phyloP scores from a whole-genome alignment of 108 stramenopile species.

The Fragilaria crotonensis region DNA sequence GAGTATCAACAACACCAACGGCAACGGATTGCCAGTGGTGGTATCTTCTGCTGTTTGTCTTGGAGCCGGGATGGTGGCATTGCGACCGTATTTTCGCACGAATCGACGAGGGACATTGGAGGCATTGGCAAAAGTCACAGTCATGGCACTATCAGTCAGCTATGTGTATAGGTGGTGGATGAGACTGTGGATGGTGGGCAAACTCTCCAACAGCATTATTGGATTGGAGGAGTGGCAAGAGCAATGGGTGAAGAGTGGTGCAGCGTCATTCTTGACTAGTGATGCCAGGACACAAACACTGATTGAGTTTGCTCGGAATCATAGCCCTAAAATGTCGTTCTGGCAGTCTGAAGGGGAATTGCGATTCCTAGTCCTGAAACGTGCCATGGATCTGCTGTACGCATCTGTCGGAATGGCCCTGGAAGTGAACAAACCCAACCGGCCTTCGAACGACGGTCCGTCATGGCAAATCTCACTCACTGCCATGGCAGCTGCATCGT shows the following conservation, averaged over 20 bases:
- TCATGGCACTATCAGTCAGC: constrained; percentile 8
- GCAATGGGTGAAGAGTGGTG: constrained; percentile 29
- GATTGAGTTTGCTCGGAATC: constrained; percentile 23
- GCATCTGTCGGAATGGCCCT: constrained; percentile 75
- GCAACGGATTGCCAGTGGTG: neutral
- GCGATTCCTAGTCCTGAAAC: constrained; percentile 62
- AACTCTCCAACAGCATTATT: constrained; percentile 33
- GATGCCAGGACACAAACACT: neutral
- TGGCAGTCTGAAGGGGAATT: constrained; percentile 76
- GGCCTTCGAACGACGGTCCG: constrained; percentile 12
- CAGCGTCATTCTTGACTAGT: neutral
- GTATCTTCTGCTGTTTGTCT: constrained; percentile 8
- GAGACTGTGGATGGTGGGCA: constrained; percentile 48
- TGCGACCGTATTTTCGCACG: constrained; percentile 9
- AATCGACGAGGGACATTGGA: constrained; percentile 7
- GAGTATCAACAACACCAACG: neutral
- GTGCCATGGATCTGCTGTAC: constrained; percentile 66
- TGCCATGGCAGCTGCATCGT: constrained; percentile 65
- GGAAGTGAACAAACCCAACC: constrained; percentile 35
- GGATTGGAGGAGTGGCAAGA: constrained; percentile 52
- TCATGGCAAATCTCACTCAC: constrained; percentile 40
- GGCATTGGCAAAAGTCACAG: constrained; percentile 2
- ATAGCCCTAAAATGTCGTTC: constrained; percentile 23
- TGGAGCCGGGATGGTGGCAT: constrained; percentile 7
- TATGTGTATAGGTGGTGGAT: constrained; percentile 24